Conservation (phyloP, 208 protist genomes). For the Leishmania mexicana region DNA sequence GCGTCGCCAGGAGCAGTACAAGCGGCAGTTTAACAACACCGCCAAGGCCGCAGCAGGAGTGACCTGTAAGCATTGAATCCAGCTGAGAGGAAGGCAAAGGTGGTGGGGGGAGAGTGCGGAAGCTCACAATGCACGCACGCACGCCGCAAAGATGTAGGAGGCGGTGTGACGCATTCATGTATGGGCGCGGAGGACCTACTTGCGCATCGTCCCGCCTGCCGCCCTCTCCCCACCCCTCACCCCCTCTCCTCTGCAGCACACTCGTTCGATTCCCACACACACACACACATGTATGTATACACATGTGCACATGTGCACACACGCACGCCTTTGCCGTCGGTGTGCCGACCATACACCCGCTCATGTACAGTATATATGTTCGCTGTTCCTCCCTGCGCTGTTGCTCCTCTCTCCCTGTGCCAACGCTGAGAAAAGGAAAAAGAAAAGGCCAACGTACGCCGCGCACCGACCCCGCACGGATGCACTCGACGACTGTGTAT, state of each 20-base stretch:
- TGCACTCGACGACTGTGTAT: neutral
- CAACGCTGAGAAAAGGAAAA: neutral
- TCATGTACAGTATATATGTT: too few species aligned
- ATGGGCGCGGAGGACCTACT: neutral
- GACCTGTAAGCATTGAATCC: neutral
- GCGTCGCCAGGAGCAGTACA: constrained; percentile 22
- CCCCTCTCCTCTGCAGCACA: neutral
- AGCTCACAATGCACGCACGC: neutral
- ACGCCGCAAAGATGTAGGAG: neutral
- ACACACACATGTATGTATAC: neutral
- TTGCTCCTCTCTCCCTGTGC: neutral
- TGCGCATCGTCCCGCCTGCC: too few species aligned
- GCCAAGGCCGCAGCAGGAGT: neutral
- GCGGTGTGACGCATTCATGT: neutral
- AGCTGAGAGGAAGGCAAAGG: neutral
- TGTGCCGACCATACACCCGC: too few species aligned
- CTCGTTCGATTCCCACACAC: neutral
- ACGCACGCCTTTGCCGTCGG: too few species aligned
- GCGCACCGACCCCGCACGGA: neutral
- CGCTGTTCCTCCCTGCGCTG: neutral
- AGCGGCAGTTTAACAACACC: constrained; percentile 6
- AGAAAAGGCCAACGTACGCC: neutral
- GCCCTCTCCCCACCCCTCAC: neutral
- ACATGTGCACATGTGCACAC: neutral
- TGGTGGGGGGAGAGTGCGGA: neutral